Evolutionary conservation across 768 basidiomycete species (phyloP).

Genomic region (Collybia nuda): DNA sequence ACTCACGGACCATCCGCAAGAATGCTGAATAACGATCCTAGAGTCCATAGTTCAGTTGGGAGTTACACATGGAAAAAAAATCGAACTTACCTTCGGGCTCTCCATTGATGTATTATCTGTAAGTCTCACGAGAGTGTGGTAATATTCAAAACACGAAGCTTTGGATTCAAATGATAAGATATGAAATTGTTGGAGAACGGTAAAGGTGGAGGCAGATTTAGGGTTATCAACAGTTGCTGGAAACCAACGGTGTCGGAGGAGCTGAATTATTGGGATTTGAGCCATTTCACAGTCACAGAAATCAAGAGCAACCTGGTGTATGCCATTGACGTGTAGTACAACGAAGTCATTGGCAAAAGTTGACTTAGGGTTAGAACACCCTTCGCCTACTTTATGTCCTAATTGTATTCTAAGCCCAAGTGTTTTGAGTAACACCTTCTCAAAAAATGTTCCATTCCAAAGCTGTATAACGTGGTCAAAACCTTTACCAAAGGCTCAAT

Average conservation of each 20-base stretch:
- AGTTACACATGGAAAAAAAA: too few species aligned
- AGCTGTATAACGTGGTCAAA: too few species aligned
- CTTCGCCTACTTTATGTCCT: constrained; percentile 13
- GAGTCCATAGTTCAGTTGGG: too few species aligned
- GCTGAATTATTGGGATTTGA: constrained; percentile 17
- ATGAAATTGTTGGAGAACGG: constrained; percentile 22
- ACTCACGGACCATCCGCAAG: constrained; percentile 16
- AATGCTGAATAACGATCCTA: constrained; percentile 11
- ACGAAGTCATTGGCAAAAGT: constrained; percentile 17
- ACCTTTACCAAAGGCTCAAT: too few species aligned
- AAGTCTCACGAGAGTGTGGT: constrained; percentile 16
- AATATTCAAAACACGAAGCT: constrained; percentile 23
- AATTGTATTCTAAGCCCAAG: constrained; percentile 13
- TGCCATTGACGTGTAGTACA: constrained; percentile 21
- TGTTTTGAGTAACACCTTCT: background rate
- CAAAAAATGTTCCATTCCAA: background rate
- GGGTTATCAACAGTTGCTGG: constrained; percentile 21
- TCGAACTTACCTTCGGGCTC: constrained; percentile 11
- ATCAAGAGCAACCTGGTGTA: constrained; percentile 25
- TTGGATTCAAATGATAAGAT: constrained; percentile 27
- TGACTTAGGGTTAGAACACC: constrained; percentile 13
- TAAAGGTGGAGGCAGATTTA: constrained; percentile 26
- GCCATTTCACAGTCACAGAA: constrained; percentile 27
- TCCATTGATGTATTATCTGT: constrained; percentile 22
- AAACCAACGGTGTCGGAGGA: constrained; percentile 21